Percentiles rank a stretch among this genome's conserved stretches.
Evolutionary conservation across 129 eudicot species (phyloP).

Genomic region (Artemisia tridentata): DNA sequence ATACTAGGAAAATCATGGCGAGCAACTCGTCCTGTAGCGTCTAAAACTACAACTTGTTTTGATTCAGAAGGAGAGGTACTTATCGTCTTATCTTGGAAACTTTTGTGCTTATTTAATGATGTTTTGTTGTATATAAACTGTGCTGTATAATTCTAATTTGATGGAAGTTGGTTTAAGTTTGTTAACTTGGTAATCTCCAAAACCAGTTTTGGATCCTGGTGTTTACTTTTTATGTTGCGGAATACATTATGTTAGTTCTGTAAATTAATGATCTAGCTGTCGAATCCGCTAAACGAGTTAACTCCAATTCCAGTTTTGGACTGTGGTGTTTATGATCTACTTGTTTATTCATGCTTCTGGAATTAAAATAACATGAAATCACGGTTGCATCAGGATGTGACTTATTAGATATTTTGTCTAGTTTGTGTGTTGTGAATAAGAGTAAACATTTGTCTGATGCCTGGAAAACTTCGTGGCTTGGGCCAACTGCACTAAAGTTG

Average conservation of each 20-base stretch:
- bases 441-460: neutral
- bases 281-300: neutral
- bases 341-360: neutral
- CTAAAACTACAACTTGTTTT: conserved; percentile 31
- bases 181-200: conserved; percentile 9
- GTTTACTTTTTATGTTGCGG: neutral
- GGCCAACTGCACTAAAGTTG: neutral
- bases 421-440: neutral
- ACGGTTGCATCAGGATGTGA: neutral
- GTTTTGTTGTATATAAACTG: neutral
- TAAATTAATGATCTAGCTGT: neutral
- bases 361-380: neutral
- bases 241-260: conserved; percentile 3
- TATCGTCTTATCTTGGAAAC: neutral
- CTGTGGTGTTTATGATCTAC: neutral
- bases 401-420: neutral
- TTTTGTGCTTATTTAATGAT: conserved; percentile 1
- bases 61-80: conserved; percentile 55
- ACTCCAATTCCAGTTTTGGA: neutral
- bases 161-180: conserved; percentile 10
- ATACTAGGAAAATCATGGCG: conserved; percentile 48
- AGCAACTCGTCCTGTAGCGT: conserved; percentile 31
- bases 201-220: conserved; percentile 10
- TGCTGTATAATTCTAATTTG: conserved; percentile 7
- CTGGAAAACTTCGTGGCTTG: conserved; percentile 1